Conservation (phyloP, 2,329 filamentous ascomycete species). For the Fusarium papillatum region DNA sequence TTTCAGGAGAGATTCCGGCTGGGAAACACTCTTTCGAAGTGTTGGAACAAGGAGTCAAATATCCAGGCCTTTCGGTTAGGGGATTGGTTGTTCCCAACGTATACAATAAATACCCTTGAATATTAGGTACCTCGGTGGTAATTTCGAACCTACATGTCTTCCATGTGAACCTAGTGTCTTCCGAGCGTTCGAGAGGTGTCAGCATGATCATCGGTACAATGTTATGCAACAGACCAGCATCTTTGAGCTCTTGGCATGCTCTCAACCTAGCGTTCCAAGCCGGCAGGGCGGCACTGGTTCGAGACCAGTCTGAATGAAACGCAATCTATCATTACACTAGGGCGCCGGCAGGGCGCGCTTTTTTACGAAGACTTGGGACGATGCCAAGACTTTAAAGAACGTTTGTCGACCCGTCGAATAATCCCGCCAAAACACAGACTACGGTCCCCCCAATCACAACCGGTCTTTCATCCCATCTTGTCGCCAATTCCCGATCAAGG, state of each 20-base stretch:
- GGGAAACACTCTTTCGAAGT: not conserved
- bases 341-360: not conserved
- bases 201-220: not conserved
- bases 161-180: not conserved
- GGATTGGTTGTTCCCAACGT: not conserved
- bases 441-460: not conserved
- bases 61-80: not conserved
- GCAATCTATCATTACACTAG: not conserved
- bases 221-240: not conserved
- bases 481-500: not conserved
- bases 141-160: not conserved
- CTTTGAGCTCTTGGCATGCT: not conserved
- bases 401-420: not conserved
- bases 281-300: not conserved
- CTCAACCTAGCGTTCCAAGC: not conserved
- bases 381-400: conserved; percentile 3
- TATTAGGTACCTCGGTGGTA: not conserved
- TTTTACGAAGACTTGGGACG: conserved; percentile 13
- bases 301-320: not conserved
- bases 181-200: not conserved
- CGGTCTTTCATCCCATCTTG: not conserved
- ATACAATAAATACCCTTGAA: not conserved
- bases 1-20: not conserved
- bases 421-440: not conserved
- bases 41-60: not conserved